These are phyloP conservation scores for Shiraia sp. DNA, from an alignment of 2,329 filamentous ascomycete species.

Conservation along the genomic window DNA sequence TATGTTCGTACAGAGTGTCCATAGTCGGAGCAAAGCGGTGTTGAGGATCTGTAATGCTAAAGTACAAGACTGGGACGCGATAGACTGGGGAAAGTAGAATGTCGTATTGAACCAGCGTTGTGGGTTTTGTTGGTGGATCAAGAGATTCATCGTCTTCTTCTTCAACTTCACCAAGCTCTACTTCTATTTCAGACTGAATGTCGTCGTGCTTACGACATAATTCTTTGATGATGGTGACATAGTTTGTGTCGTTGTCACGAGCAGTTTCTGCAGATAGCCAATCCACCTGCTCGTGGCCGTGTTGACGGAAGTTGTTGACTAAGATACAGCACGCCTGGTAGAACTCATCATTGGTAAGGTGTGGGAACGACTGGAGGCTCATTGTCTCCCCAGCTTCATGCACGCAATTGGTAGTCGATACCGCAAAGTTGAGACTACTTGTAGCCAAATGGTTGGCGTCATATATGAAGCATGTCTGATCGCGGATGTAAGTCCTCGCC, in stretches of 20 bases:
- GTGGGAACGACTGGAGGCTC: constrained; percentile 28
- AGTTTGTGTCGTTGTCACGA: constrained; percentile 11
- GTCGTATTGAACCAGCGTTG: constrained; percentile 41
- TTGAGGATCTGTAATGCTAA: constrained; percentile 33
- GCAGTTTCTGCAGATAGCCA: constrained; percentile 29
- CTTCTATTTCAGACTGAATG: not conserved
- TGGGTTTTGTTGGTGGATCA: not conserved
- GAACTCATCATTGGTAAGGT: constrained; percentile 34
- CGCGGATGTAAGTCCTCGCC: too few species aligned
- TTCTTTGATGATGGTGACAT: constrained; percentile 27
- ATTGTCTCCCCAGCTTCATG: too few species aligned
- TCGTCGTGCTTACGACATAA: not conserved
- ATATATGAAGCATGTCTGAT: too few species aligned
- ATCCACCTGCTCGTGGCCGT: constrained; percentile 17
- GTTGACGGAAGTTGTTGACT: constrained; percentile 14
- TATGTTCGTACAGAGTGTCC: constrained; percentile 38
- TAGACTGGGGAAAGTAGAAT: constrained; percentile 50
- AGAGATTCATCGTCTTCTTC: constrained; percentile 32
- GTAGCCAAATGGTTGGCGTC: too few species aligned
- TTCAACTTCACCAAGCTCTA: constrained; percentile 9
- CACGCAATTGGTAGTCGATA: too few species aligned
- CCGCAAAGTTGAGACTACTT: too few species aligned
- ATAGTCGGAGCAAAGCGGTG: constrained; percentile 36
- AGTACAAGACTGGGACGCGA: constrained; percentile 51
- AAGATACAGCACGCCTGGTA: constrained; percentile 28